Evolutionary conservation across 768 basidiomycete genomes (phyloP).

Genomic region (Holtermannia corniformis): DNA sequence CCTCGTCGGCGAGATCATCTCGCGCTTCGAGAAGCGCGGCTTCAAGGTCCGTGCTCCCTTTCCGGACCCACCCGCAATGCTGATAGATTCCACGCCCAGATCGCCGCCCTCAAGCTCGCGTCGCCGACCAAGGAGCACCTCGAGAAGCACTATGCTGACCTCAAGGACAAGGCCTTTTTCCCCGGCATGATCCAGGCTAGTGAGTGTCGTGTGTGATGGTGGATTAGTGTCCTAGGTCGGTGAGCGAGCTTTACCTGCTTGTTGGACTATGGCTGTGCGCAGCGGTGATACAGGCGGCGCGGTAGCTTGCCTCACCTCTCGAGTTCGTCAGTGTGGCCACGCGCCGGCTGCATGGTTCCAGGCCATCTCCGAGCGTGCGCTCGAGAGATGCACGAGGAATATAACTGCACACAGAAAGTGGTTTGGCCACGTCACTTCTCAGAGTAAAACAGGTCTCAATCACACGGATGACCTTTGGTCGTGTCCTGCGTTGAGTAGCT

Average conservation of each 20-base stretch:
- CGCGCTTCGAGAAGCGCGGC: constrained; percentile 93
- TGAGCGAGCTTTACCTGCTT: not conserved
- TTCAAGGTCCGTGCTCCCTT: constrained; percentile 54
- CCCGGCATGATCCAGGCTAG: constrained; percentile 85
- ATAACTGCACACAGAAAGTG: too few species aligned
- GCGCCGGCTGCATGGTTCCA: too few species aligned
- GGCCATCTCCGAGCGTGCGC: too few species aligned
- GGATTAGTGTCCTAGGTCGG: not conserved
- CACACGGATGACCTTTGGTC: too few species aligned
- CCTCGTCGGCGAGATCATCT: constrained; percentile 90
- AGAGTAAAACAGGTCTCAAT: too few species aligned
- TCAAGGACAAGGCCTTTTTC: constrained; percentile 91
- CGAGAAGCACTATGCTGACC: constrained; percentile 94
- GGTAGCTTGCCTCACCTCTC: not conserved
- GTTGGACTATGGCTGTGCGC: not conserved
- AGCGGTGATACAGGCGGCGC: too few species aligned
- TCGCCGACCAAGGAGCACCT: constrained; percentile 73
- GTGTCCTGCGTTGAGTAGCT: too few species aligned
- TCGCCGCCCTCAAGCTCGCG: constrained; percentile 85
- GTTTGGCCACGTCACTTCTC: too few species aligned
- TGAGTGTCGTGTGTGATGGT: constrained; percentile 11
- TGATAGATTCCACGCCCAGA: constrained; percentile 36
- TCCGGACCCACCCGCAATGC: not conserved
- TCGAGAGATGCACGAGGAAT: too few species aligned
- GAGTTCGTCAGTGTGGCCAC: not conserved